phyloP scores from a whole-genome alignment of 164 flowering plant species.

The Piper longum region DNA sequence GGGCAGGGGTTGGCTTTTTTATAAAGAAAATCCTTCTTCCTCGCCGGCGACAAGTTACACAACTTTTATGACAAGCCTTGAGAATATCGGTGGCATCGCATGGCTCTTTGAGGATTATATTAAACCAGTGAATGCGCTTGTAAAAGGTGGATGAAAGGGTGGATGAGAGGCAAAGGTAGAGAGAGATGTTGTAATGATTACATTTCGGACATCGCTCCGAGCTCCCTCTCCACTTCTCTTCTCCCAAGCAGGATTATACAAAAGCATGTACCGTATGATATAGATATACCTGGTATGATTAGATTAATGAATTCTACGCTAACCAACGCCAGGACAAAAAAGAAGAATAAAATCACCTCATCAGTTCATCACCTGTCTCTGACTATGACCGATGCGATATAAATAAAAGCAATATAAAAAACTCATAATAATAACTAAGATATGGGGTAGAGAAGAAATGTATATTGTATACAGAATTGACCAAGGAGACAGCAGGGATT shows the following conservation, averaged over 20 bases:
- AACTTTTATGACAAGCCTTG: slow-evolving; percentile 10
- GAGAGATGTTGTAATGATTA: background rate
- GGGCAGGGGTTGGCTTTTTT: slow-evolving; percentile 2
- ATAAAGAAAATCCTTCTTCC: background rate
- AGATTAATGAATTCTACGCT: background rate
- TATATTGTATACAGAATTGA: too few species aligned
- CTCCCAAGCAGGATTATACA: too few species aligned
- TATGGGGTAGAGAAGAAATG: too few species aligned
- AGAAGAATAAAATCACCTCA: background rate
- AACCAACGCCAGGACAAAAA: background rate
- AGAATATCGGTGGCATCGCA: slow-evolving; percentile 9
- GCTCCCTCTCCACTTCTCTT: background rate
- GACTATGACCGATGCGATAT: background rate
- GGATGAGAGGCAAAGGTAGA: background rate
- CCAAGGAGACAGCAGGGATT: too few species aligned
- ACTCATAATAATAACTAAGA: background rate
- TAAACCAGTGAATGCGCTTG: too few species aligned
- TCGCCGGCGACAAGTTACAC: slow-evolving; percentile 11
- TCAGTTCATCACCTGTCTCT: background rate
- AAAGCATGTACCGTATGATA: background rate
- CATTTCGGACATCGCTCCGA: slow-evolving; percentile 9
- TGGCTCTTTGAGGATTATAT: too few species aligned
- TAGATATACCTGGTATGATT: background rate
- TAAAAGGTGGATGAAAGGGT: too few species aligned
- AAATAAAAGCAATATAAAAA: too few species aligned